Base-by-base conservation (phyloP, 192 early-diverging fungal species). In the Coemansia sp. region DNA sequence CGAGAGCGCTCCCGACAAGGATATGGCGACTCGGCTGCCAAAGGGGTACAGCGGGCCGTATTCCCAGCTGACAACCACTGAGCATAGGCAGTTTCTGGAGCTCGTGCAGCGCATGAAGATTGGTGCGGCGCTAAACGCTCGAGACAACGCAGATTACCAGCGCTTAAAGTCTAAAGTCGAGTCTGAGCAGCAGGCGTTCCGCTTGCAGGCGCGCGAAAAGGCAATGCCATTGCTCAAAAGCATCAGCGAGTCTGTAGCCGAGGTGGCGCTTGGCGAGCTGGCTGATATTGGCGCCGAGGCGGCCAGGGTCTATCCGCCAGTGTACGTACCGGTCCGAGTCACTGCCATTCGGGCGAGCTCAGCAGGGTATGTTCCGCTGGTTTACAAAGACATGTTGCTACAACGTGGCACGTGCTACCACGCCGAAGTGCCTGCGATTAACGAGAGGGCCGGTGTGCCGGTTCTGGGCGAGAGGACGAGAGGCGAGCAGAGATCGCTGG, bases 121-220 rank as follows among this genome's bases (percentile, higher is more conserved):
- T 1, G 65, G 65, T 16, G 34, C 37, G 1, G 12, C 36, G 20
- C 48, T 76, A 28, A 42, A 33, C 18, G 10, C 48, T 12, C 58
- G 58, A 12, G 77, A 79, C 8, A 47, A 9, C 33, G 2, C 58
- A 6, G 79, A 82, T 18, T 59, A 63, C 16, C 58, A 64, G 33
- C 73, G 79, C 21, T 20, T 82, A 50, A 60, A 59, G 11, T 25
- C 66, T 16, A 59, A 64, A 6, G 64, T 73, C 3, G 79, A 82
- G 14, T 13, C 55, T 2, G 79, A 82, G 61, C 79, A 82, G 67
- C 61, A 61, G 3, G n/a, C 52, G 60, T 82, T 76, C 56, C 69
- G 73, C 20, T 16, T 35, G 20, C 70, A 61, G 37, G 59, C 67
- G 2, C 73, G 66, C 16, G 70, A 75, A 60, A 65, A 59, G n/a